Evolutionary conservation across 176 grass and related monocot genomes (phyloP).

Genomic region (Microstegium vimineum): DNA sequence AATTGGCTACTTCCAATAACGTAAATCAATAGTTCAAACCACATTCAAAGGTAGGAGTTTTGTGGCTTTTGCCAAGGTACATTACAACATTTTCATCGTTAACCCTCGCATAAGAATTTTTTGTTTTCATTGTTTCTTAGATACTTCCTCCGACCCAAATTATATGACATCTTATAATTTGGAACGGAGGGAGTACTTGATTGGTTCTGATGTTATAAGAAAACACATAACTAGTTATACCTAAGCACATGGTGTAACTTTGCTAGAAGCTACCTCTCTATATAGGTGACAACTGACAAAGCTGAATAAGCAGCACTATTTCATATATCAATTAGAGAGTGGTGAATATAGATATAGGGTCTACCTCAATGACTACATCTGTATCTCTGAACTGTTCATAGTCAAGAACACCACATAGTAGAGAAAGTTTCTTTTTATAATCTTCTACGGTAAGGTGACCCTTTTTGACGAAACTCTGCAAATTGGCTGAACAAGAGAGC

Average conservation of each 20-base stretch:
- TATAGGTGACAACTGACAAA: conserved; percentile 10
- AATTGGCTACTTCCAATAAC: neutral
- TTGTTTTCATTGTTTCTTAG: neutral
- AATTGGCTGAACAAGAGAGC: conserved; percentile 55
- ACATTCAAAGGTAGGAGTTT: neutral
- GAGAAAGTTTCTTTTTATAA: conserved; percentile 56
- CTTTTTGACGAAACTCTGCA: conserved; percentile 63
- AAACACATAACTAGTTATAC: neutral
- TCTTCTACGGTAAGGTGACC: conserved; percentile 55
- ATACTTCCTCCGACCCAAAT: neutral
- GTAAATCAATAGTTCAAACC: neutral
- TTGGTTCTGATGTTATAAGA: neutral
- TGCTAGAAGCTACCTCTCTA: neutral
- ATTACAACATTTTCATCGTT: neutral
- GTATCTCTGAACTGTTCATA: conserved; percentile 79
- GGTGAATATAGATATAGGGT: neutral
- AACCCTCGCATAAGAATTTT: neutral
- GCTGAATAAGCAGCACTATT: neutral
- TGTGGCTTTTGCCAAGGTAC: neutral
- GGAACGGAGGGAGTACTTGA: neutral
- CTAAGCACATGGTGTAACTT: neutral
- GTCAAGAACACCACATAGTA: conserved; percentile 73
- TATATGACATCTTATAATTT: neutral
- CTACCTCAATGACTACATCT: conserved; percentile 80
- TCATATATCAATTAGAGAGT: neutral